Conservation (phyloP, 352 stramenopile species). For the Globisporangium cystogenes region DNA sequence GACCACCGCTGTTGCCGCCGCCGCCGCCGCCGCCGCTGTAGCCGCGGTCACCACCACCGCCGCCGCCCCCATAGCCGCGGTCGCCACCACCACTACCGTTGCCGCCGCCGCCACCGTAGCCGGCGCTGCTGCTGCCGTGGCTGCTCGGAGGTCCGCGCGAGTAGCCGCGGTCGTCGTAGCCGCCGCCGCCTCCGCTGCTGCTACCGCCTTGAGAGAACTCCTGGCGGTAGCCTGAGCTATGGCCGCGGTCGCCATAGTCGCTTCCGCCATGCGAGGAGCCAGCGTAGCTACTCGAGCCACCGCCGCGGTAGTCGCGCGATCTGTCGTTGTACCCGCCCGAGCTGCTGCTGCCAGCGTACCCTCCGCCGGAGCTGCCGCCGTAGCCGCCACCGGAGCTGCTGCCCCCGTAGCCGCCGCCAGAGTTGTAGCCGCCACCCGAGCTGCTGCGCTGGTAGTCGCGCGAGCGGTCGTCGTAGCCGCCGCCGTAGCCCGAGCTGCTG, state of each 20-base stretch:
- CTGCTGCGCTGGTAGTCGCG: constrained; percentile 6
- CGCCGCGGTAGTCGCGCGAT: constrained; percentile 8
- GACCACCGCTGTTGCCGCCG: constrained; percentile 6
- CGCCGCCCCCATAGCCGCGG: constrained; percentile 1
- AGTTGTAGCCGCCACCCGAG: constrained; percentile 5
- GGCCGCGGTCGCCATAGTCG: background rate
- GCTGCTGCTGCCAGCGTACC: constrained; percentile 6
- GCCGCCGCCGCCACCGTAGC: constrained; percentile 8
- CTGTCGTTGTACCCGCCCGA: constrained; percentile 15
- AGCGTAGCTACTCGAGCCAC: constrained; percentile 15
- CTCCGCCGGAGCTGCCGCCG: constrained; percentile 22
- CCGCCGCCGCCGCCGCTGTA: constrained; percentile 11
- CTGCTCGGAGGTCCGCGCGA: background rate
- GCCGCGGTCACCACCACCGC: background rate
- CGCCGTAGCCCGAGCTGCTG: constrained; percentile 15
- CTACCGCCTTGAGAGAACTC: background rate
- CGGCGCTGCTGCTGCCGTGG: background rate
- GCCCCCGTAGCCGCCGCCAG: constrained; percentile 11
- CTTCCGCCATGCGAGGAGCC: constrained; percentile 11
- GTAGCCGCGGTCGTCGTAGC: constrained; percentile 9
- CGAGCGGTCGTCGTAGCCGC: constrained; percentile 22
- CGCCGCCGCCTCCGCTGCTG: background rate
- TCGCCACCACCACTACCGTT: constrained; percentile 6
- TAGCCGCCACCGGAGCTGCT: constrained; percentile 12
- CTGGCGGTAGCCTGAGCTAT: background rate